Percentiles rank a stretch among this genome's conserved stretches.
Evolutionary conservation across 352 stramenopile genomes (phyloP).

Genomic region (Globisporangium nagaii): DNA sequence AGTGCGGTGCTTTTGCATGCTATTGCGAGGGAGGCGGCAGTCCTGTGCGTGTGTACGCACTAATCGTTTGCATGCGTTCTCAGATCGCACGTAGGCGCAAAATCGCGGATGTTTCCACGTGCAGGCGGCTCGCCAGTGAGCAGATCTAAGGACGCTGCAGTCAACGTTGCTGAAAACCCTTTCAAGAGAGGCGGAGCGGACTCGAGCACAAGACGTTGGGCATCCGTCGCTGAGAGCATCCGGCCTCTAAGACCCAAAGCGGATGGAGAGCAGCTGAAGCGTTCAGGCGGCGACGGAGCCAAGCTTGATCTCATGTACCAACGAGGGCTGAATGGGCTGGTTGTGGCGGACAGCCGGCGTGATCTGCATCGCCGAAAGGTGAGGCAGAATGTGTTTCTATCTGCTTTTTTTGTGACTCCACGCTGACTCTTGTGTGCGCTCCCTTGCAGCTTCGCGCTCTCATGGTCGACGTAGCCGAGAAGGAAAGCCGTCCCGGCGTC

Average conservation of each 20-base stretch:
- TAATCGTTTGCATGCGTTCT: neutral
- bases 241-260: neutral
- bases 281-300: neutral
- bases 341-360: constrained; percentile 10
- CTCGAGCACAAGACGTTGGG: neutral
- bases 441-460: constrained; percentile 21
- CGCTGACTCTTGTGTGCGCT: constrained; percentile 5
- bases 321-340: constrained; percentile 24
- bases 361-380: constrained; percentile 10
- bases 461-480: constrained; percentile 23
- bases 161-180: constrained; percentile 3
- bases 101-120: neutral
- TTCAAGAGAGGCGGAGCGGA: constrained; percentile 3
- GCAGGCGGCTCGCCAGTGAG: neutral
- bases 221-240: neutral
- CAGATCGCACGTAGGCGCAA: constrained; percentile 2
- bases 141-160: neutral
- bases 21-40: constrained; percentile 2
- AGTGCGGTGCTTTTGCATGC: neutral
- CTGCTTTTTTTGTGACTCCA: neutral
- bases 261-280: neutral
- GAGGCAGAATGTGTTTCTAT: neutral
- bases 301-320: constrained; percentile 14
- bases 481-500: constrained; percentile 22
- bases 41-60: too few relatives aligned